These are phyloP conservation scores for Glycine tomentella DNA, from an alignment of 306 rosid species.

Conservation along the genomic window DNA sequence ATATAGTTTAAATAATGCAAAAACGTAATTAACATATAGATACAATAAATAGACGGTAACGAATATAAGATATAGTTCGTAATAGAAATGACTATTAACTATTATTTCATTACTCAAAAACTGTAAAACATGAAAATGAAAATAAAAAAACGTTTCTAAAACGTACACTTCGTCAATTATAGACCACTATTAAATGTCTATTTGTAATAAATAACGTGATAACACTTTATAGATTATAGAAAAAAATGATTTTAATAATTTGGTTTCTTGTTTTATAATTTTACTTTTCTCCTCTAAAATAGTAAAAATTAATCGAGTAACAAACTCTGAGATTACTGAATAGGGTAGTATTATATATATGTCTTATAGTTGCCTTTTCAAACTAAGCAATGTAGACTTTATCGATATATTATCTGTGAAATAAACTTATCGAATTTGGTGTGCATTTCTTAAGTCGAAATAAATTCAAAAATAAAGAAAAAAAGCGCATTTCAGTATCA, in stretches of 20 bases:
- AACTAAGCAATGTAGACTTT: neutral
- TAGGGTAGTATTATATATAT: neutral
- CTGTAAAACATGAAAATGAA: too few relatives aligned
- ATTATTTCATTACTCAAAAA: too few relatives aligned
- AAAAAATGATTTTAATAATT: neutral
- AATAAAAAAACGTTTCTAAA: too few relatives aligned
- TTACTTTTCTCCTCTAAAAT: neutral
- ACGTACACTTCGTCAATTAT: too few relatives aligned
- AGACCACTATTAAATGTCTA: neutral
- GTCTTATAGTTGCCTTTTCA: neutral
- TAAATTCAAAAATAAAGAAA: neutral
- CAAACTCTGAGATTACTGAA: neutral
- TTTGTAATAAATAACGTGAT: neutral
- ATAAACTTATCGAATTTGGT: neutral
- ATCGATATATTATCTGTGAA: neutral
- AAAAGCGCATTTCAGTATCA: too few relatives aligned
- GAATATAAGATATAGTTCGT: too few relatives aligned
- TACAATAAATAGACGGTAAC: too few relatives aligned
- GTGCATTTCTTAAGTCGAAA: neutral
- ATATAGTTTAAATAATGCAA: too few relatives aligned
- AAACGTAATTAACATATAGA: too few relatives aligned
- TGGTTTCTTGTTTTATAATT: neutral
- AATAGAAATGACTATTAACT: too few relatives aligned
- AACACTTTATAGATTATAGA: neutral
- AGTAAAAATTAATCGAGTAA: neutral